A percentile compares a stretch with the other conserved stretches of the same genome.
Evolutionary conservation across 1,139 yeast genomes (phyloP).

Genomic region (Meyerozyma smithsonii): DNA sequence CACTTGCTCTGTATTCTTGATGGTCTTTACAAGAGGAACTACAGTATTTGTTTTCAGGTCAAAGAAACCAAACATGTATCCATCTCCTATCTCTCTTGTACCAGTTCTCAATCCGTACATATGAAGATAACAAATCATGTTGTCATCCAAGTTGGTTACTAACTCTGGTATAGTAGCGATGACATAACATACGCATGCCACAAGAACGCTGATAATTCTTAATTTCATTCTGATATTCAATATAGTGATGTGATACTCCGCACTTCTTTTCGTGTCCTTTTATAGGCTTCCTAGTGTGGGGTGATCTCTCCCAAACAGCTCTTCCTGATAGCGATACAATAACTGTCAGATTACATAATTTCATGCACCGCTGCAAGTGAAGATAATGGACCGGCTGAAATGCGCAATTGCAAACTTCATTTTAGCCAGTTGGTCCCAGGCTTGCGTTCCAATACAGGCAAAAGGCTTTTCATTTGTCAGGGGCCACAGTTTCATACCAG

Average conservation of each 20-base stretch:
- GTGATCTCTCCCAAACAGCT: background rate
- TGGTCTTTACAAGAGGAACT: background rate
- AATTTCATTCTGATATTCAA: background rate
- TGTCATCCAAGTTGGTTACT: background rate
- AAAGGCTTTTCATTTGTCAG: too few relatives aligned
- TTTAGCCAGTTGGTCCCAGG: too few relatives aligned
- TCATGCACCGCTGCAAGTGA: background rate
- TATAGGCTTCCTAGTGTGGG: background rate
- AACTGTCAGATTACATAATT: background rate
- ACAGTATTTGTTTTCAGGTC: background rate
- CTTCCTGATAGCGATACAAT: background rate
- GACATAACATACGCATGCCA: background rate
- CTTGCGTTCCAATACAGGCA: too few relatives aligned
- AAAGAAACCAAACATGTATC: background rate
- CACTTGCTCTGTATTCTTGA: background rate
- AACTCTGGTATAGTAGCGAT: background rate
- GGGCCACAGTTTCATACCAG: too few relatives aligned
- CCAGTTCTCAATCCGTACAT: background rate
- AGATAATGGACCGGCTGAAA: background rate
- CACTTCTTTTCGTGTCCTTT: background rate
- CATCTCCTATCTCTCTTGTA: background rate
- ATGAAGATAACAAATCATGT: background rate
- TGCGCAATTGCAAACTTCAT: too few relatives aligned
- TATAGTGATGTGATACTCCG: background rate
- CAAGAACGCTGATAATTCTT: background rate